Conservation (phyloP, 768 basidiomycete genomes). For the Imleria badia region DNA sequence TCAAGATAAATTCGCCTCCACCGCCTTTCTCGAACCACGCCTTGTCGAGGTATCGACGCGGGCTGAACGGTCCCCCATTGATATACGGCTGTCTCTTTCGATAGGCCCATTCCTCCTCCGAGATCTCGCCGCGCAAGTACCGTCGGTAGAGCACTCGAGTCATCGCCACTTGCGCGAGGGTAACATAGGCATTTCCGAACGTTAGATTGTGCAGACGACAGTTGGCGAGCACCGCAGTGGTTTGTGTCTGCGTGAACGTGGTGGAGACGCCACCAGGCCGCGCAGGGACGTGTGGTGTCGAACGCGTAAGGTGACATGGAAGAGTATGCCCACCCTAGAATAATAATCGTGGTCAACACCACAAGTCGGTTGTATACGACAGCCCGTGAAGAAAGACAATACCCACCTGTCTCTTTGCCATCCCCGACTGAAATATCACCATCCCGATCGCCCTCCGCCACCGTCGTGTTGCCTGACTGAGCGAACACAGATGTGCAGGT, state of each 20-base stretch:
- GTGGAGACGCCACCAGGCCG: constrained; percentile 26
- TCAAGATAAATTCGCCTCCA: constrained; percentile 40
- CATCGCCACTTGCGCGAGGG: constrained; percentile 52
- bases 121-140: constrained; percentile 48
- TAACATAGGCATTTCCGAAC: constrained; percentile 49
- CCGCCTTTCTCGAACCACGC: constrained; percentile 50
- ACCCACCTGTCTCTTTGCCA: constrained; percentile 38
- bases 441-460: constrained; percentile 47
- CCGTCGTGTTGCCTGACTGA: constrained; percentile 37
- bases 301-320: constrained; percentile 40
- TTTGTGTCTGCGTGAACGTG: constrained; percentile 32
- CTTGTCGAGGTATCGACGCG: constrained; percentile 49
- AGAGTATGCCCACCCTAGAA: constrained; percentile 58
- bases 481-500: constrained; percentile 28
- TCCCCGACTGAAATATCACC: constrained; percentile 36
- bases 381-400: not conserved
- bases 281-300: constrained; percentile 39
- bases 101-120: constrained; percentile 51
- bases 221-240: constrained; percentile 31
- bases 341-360: not conserved
- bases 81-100: constrained; percentile 49
- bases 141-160: constrained; percentile 49
- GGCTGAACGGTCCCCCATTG: constrained; percentile 48
- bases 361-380: not conserved
- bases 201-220: constrained; percentile 47